Percentiles rank a stretch among this genome's conserved stretches.
Evolutionary conservation across 495 filamentous ascomycete genomes (phyloP).

Genomic region (Lichina pygmaea): DNA sequence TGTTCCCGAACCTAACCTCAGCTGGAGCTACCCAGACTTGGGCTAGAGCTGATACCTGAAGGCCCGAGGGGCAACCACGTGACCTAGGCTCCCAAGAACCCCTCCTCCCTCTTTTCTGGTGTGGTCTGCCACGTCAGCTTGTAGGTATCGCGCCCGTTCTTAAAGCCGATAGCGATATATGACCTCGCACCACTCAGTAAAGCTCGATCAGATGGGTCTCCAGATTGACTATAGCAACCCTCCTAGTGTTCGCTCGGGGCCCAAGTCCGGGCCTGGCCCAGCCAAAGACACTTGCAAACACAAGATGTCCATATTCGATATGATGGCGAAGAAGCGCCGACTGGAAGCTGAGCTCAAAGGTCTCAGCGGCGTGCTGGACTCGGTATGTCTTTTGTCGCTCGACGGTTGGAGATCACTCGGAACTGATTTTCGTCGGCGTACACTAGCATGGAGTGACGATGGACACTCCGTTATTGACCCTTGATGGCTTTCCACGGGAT

Average conservation of each 20-base stretch:
- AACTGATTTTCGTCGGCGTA: too few relatives aligned
- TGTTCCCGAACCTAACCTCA: too few relatives aligned
- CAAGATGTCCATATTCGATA: constrained; percentile 16
- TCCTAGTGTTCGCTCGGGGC: constrained; percentile 15
- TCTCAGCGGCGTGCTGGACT: constrained; percentile 61
- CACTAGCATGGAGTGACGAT: constrained; percentile 73
- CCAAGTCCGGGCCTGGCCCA: constrained; percentile 8
- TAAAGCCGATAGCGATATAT: too few relatives aligned
- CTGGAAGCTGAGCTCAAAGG: constrained; percentile 68
- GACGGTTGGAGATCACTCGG: too few relatives aligned
- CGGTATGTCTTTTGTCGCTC: constrained; percentile 20
- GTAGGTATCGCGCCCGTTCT: too few relatives aligned
- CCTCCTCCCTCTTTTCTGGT: too few relatives aligned
- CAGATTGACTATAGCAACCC: constrained; percentile 11
- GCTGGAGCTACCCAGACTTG: too few relatives aligned
- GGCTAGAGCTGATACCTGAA: too few relatives aligned
- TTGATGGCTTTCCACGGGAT: constrained; percentile 76
- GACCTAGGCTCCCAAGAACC: too few relatives aligned
- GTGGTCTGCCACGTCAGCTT: too few relatives aligned
- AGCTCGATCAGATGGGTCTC: constrained; percentile 1
- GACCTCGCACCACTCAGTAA: too few relatives aligned
- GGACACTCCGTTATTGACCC: constrained; percentile 66
- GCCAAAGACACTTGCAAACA: constrained; percentile 10
- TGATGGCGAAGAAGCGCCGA: constrained; percentile 49
- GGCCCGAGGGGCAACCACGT: too few relatives aligned